Conservation (phyloP, 1,139 yeast genomes). For the Nakaseomyces nivariensis region DNA sequence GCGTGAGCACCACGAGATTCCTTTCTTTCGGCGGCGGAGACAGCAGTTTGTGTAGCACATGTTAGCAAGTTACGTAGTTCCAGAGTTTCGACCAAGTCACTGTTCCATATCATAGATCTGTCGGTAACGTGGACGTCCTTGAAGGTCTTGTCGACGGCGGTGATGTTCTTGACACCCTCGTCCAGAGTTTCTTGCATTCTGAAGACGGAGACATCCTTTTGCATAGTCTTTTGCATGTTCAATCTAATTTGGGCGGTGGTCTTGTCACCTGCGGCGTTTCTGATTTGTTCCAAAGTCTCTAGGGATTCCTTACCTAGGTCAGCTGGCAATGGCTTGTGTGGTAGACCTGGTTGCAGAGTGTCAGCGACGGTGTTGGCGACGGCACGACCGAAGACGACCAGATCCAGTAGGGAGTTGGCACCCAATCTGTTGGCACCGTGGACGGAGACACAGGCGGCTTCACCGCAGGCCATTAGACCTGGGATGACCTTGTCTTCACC, state of each 20-base stretch:
- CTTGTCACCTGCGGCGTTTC: slow-evolving; percentile 75
- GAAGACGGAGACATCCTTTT: slow-evolving; percentile 93
- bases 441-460: slow-evolving; percentile 97
- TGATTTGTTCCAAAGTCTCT: slow-evolving; percentile 78
- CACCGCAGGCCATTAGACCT: slow-evolving; percentile 96
- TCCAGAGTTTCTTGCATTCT: slow-evolving; percentile 89
- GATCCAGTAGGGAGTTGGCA: slow-evolving; percentile 94
- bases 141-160: slow-evolving; percentile 64
- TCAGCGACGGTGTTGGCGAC: slow-evolving; percentile 88
- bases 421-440: slow-evolving; percentile 99
- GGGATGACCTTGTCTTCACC: slow-evolving; percentile 91
- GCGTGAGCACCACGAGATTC: slow-evolving; percentile 99
- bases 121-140: slow-evolving; percentile 76
- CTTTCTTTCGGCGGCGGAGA: slow-evolving; percentile 86
- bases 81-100: slow-evolving; percentile 90
- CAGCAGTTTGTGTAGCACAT: slow-evolving; percentile 94
- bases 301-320: slow-evolving; percentile 86
- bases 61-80: slow-evolving; percentile 95
- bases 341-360: slow-evolving; percentile 76
- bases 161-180: slow-evolving; percentile 78
- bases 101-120: slow-evolving; percentile 98
- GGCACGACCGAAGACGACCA: slow-evolving; percentile 98
- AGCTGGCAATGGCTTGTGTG: slow-evolving; percentile 69
- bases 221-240: slow-evolving; percentile 94
- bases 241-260: slow-evolving; percentile 83